Evolutionary conservation across 1,284 basidiomycete genomes (phyloP).

Genomic region (Ganoderma sinense): DNA sequence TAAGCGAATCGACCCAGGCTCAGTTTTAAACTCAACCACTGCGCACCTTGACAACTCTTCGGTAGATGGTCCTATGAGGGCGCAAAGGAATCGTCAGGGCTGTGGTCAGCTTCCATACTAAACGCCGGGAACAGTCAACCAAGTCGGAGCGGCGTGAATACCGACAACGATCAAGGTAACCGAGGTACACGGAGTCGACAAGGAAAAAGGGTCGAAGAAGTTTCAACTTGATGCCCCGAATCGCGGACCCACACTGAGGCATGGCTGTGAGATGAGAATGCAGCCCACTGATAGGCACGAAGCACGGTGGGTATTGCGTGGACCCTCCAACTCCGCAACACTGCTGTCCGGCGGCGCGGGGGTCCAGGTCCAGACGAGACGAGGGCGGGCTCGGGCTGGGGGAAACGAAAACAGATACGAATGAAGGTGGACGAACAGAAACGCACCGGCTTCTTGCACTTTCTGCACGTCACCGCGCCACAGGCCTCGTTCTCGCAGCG

Average conservation of each 20-base stretch:
- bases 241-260: background rate
- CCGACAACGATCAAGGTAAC: background rate
- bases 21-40: background rate
- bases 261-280: background rate
- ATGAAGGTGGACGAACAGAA: background rate
- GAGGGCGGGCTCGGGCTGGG: background rate
- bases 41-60: constrained; percentile 80
- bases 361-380: background rate
- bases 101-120: constrained; percentile 7
- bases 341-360: background rate
- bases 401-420: background rate
- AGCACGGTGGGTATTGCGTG: background rate
- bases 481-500: constrained; percentile 80
- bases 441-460: constrained; percentile 77
- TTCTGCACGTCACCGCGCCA: constrained; percentile 75
- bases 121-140: background rate
- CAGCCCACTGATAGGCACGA: background rate
- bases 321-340: no score
- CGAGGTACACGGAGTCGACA: background rate
- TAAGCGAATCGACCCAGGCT: background rate
- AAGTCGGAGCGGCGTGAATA: background rate
- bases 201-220: background rate
- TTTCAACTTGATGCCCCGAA: background rate
- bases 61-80: constrained; percentile 79
- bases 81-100: constrained; percentile 12